Conservation (phyloP, 371 early-diverging fungal species). For the Batkoa obscura region DNA sequence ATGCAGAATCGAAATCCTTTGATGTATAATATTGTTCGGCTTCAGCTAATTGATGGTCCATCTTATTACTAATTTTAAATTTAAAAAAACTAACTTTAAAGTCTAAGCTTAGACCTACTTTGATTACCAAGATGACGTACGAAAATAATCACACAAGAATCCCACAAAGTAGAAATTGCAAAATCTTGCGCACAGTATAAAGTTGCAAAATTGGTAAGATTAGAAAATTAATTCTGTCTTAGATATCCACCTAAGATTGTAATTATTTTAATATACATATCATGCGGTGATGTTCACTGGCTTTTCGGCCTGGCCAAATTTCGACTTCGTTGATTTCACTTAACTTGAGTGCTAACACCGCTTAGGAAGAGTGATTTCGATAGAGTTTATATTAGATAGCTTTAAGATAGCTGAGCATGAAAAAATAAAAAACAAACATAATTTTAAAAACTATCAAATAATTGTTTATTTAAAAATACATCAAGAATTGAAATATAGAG, state of each 20-base stretch:
- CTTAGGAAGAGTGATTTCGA: no score
- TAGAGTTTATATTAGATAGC: no score
- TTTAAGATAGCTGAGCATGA: background rate
- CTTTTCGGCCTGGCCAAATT: background rate
- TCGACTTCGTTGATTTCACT: background rate
- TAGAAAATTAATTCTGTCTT: background rate
- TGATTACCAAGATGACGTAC: background rate
- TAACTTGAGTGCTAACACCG: no score
- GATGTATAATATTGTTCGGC: background rate
- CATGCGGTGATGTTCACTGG: background rate
- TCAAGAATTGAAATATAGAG: no score
- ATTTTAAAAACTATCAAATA: no score
- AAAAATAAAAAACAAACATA: background rate
- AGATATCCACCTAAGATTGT: background rate
- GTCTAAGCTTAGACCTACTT: background rate
- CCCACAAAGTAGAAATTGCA: background rate
- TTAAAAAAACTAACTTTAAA: background rate
- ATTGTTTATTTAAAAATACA: no score
- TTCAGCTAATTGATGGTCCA: background rate
- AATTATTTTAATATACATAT: background rate
- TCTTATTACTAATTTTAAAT: background rate
- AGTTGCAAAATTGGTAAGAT: background rate
- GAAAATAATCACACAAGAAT: background rate
- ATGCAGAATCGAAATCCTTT: background rate
- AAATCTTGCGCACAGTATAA: background rate